Evolutionary conservation across 1,284 basidiomycete genomes (phyloP).

Genomic region (Boletus semigastroideus): DNA sequence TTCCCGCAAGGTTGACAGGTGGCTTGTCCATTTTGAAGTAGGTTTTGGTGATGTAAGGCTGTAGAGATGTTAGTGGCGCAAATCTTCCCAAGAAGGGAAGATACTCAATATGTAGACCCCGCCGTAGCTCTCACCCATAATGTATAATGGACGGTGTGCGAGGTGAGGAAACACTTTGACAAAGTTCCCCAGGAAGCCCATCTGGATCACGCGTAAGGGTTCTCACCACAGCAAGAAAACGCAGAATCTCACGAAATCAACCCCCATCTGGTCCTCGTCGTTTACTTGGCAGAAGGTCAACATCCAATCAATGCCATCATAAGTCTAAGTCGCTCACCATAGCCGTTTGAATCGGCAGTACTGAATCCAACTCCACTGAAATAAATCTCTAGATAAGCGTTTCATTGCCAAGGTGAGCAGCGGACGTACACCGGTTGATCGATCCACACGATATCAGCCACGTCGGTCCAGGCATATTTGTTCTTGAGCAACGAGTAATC

Average conservation of each 20-base stretch:
- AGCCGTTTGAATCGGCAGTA: conserved; percentile 60
- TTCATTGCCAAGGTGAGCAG: not conserved
- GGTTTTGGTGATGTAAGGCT: conserved; percentile 74
- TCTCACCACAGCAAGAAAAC: not conserved
- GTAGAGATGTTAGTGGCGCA: conserved; percentile 3
- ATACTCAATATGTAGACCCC: conserved; percentile 59
- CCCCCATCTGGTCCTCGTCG: conserved; percentile 66
- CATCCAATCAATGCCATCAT: not conserved
- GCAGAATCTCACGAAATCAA: conserved; percentile 58
- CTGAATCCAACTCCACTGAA: conserved; percentile 60
- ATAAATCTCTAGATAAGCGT: conserved; percentile 8
- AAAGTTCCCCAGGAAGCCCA: conserved; percentile 65
- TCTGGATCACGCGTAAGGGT: conserved; percentile 36
- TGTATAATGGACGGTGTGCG: conserved; percentile 54
- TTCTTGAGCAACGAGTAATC: conserved; percentile 52
- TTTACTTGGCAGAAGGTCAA: conserved; percentile 40
- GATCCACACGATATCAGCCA: conserved; percentile 70
- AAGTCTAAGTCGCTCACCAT: conserved; percentile 40
- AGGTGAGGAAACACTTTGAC: conserved; percentile 67
- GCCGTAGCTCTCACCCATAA: conserved; percentile 69
- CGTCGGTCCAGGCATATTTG: conserved; percentile 53
- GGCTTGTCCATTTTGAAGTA: conserved; percentile 61
- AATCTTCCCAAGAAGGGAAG: not conserved
- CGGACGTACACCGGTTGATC: conserved; percentile 67
- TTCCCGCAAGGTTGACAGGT: conserved; percentile 66